These are phyloP conservation scores for Salix exigua DNA, from an alignment of 345 rosid species.

Conservation along the genomic window DNA sequence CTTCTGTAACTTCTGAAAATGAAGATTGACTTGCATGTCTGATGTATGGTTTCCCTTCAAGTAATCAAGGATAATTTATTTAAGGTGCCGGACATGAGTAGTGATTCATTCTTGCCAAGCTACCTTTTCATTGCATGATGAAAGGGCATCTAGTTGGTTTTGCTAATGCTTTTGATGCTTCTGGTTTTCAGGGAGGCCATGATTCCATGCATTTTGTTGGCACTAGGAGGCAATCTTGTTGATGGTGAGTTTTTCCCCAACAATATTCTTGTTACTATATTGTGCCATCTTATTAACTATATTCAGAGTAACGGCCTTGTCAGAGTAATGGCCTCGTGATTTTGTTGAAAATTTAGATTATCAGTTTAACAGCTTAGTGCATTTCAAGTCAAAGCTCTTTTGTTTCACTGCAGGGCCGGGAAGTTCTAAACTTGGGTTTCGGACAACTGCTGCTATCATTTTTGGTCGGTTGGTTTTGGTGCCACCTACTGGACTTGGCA, in stretches of 20 bases:
- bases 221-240: constrained; percentile 93
- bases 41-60: not conserved
- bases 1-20: not conserved
- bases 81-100: not conserved
- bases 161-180: not conserved
- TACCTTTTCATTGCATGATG: not conserved
- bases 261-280: not conserved
- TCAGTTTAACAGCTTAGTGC: not conserved
- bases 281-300: not conserved
- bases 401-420: constrained; percentile 72
- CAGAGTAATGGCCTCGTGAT: not conserved
- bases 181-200: constrained; percentile 72
- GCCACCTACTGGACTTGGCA: constrained; percentile 88
- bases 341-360: not conserved
- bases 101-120: not conserved
- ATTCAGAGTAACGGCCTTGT: not conserved
- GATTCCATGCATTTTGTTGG: constrained; percentile 93
- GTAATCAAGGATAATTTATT: not conserved
- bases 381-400: constrained; percentile 6
- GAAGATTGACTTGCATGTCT: not conserved
- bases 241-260: constrained; percentile 51
- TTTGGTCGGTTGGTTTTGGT: constrained; percentile 74
- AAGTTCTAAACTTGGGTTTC: constrained; percentile 89
- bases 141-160: not conserved
- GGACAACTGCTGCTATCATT: constrained; percentile 81